Base-by-base conservation (phyloP, 306 rosid genomes). In the Ziziphus jujuba region DNA sequence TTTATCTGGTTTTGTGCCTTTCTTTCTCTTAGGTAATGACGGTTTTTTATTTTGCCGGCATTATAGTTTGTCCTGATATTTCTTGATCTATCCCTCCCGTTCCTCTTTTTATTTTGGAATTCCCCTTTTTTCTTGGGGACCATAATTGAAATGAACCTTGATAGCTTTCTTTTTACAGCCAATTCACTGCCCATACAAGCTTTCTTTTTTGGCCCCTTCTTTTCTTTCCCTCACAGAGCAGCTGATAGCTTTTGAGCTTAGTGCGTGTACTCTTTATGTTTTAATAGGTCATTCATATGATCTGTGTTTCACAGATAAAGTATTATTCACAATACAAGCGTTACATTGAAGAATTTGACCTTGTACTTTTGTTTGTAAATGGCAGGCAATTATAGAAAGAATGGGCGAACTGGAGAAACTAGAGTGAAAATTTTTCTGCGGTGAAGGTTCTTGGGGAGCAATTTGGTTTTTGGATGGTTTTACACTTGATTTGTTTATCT, bases 401-500 rank as follows among this genome's bases (percentile, higher is more conserved):
- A 84, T 84, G 88, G 88, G 85, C n/a, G 85, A 84, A 62, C 85
- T 84, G 67, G 88, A 84, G 75, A 84, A 80, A 70, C 72, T 84
- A 60, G 88, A 84, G 74, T 84, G 81, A 84, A 61, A n/a, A 58
- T 22, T 9, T 22, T 7, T 40, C 59, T 45, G 9, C 31, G 50
- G 31, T 17, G 69, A 56, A 51, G 23, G 56, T n/a, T 56, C 28
- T 43, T 20, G 71, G 38, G 54, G 47, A 50, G 66, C 56, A 13
- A 5, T 40, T 59, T 60, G 43, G 63, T 69, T 63, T 62, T 69
- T 40, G 34, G 20, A n/a, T 19, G 68, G 54, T 62, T 17, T 71
- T 67, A 50, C 47, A 24, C 35, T 69, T 34, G 24, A 53, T 36
- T 63, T 31, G 48, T 57, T 7, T 45, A 45, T 20, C 65, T 12